Conservation (phyloP, 1,284 basidiomycete genomes). For the Marasmius sp. region DNA sequence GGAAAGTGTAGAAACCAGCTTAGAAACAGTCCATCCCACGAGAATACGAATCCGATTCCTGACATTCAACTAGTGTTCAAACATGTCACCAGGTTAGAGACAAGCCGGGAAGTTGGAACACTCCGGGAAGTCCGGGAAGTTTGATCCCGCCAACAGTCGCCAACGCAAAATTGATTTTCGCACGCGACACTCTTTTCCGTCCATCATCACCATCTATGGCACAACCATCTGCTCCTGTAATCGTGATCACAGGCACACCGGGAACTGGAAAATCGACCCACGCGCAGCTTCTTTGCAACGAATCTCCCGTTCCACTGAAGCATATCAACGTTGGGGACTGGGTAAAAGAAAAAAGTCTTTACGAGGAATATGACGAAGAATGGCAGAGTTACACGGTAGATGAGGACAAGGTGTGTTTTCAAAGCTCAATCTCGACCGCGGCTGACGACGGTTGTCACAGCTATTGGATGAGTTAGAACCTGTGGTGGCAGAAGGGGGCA, state of each 20-base stretch:
- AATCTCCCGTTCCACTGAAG: constrained; percentile 64
- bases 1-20: background rate
- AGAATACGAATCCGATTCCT: background rate
- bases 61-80: background rate
- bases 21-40: background rate
- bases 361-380: constrained; percentile 88
- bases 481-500: constrained; percentile 63
- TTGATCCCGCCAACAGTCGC: too few relatives aligned
- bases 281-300: constrained; percentile 73
- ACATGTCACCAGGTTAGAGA: too few relatives aligned
- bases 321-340: constrained; percentile 91
- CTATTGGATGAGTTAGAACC: constrained; percentile 89
- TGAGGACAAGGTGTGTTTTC: constrained; percentile 79
- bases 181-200: background rate
- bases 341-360: constrained; percentile 83
- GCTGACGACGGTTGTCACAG: constrained; percentile 37
- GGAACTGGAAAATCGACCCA: constrained; percentile 91
- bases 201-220: constrained; percentile 1
- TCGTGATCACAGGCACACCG: constrained; percentile 91
- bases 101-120: too few relatives aligned
- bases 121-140: too few relatives aligned
- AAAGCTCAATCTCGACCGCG: background rate
- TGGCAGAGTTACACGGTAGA: constrained; percentile 96
- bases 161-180: background rate
- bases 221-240: constrained; percentile 61